phyloP scores from a whole-genome alignment of 2,329 filamentous ascomycete species.

The Juglanconis juglandina region DNA sequence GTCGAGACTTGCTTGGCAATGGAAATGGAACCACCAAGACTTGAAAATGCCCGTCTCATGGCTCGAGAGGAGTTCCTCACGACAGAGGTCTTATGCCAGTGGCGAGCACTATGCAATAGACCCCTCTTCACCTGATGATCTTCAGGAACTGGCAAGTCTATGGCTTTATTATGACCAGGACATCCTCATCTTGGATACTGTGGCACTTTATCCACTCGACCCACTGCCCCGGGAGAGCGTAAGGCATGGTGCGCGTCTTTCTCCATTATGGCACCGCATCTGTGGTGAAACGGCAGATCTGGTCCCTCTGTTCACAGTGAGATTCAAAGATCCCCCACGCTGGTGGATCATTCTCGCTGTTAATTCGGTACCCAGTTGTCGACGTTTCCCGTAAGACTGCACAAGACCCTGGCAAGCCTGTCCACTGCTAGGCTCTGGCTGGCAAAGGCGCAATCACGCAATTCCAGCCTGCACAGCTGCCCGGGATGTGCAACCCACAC shows the following conservation, averaged over 20 bases:
- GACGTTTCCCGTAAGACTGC: neutral
- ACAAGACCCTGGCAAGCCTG: neutral
- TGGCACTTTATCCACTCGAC: neutral
- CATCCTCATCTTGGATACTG: neutral
- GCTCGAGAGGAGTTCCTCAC: no score
- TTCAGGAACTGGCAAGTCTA: neutral
- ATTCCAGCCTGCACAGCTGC: conserved; percentile 2
- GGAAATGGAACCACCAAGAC: no score
- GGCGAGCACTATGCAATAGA: no score
- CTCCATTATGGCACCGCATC: neutral
- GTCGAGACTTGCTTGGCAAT: neutral
- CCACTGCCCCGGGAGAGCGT: neutral
- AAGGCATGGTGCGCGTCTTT: neutral
- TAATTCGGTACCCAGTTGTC: neutral
- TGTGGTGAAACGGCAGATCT: neutral
- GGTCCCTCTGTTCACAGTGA: neutral
- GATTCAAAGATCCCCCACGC: neutral
- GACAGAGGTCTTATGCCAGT: no score
- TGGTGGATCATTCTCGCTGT: conserved; percentile 1
- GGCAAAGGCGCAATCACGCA: conserved; percentile 7
- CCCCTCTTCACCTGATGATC: neutral
- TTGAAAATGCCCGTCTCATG: neutral
- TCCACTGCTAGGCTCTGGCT: neutral
- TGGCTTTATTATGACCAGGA: neutral
- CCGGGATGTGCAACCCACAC: conserved; percentile 3